Conservation (phyloP, 2,329 filamentous ascomycete species). For the Pseudocercospora macadamiae region DNA sequence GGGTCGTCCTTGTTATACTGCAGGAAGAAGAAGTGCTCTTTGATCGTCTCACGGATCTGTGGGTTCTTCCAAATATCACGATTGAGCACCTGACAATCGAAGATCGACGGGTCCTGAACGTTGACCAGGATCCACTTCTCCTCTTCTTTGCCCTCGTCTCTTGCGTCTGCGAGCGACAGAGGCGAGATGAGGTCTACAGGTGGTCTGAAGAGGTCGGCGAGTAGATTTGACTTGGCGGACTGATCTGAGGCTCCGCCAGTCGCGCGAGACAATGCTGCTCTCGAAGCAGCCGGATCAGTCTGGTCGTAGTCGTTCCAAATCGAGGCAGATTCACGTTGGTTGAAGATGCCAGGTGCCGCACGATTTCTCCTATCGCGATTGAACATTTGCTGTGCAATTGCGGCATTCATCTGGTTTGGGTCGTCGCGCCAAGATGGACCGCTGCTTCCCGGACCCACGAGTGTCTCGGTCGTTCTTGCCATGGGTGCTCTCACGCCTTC, state of each 20-base stretch:
- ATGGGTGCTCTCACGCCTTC: slow-evolving; percentile 86
- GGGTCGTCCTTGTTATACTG: slow-evolving; percentile 89
- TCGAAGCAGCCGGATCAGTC: slow-evolving; percentile 52
- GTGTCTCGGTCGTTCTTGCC: slow-evolving; percentile 84
- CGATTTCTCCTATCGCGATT: slow-evolving; percentile 46
- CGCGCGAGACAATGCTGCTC: slow-evolving; percentile 59
- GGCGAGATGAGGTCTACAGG: slow-evolving; percentile 87
- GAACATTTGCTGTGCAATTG: slow-evolving; percentile 66
- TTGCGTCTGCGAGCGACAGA: slow-evolving; percentile 79
- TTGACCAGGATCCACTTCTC: slow-evolving; percentile 97
- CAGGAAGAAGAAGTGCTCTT: slow-evolving; percentile 92
- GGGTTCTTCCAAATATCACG: slow-evolving; percentile 94
- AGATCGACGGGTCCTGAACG: slow-evolving; percentile 89
- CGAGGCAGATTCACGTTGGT: slow-evolving; percentile 60
- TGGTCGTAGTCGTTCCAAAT: slow-evolving; percentile 61
- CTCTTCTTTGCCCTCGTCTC: slow-evolving; percentile 80
- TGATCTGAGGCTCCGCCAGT: slow-evolving; percentile 68
- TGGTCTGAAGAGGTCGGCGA: slow-evolving; percentile 90
- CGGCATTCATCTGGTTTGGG: slow-evolving; percentile 61
- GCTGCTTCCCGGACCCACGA: slow-evolving; percentile 70
- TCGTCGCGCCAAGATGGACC: slow-evolving; percentile 10
- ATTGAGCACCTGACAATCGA: slow-evolving; percentile 92
- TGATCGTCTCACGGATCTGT: slow-evolving; percentile 75
- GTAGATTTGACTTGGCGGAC: slow-evolving; percentile 71
- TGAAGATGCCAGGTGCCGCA: slow-evolving; percentile 63